Base-by-base conservation (phyloP, 2,329 filamentous ascomycete genomes). In the Triangularia setosa region DNA sequence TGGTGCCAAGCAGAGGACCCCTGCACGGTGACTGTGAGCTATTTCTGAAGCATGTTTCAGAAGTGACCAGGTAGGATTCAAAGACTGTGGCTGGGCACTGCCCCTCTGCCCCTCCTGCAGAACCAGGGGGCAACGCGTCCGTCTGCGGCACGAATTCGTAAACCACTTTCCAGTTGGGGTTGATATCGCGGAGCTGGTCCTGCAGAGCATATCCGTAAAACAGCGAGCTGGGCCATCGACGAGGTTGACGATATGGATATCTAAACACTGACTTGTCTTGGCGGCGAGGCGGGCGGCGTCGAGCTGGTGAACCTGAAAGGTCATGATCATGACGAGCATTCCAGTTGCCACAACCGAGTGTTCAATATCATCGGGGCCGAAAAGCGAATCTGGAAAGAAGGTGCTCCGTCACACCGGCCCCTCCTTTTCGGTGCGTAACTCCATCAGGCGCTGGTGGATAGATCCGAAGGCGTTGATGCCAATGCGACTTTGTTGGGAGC, bases 31-130 rank as follows among this genome's bases (percentile, higher is more conserved):
- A 62, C 63, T 61, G 35, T 67, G 67, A 68, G 70, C 64, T 72
- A 71, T 71, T 72, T 70, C 69, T 72, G 70, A 72, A 69, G 70
- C 70, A 71, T 62, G 70, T 72, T 72, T 72, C 70, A 72, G 70
- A 70, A 61, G 63, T 63, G 69, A 69, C 69, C 60, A 62, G 69
- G 67, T 59, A 62, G 64, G 61, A 67, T 64, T 54, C 52, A 60
- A 63, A 61, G 59, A 60, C 40, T 64, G 66, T 70, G 69, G 69
- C 70, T 69, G 69, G 69, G 64, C 69, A 66, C 64, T 58, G 60
- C 67, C 40, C 40, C 40, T 48, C 40, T 48, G 40, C 18, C 40
- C 60, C 58, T 40, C 56, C 63, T 58, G 66, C 72, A 69, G 69
- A 67, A 65, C 55, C 65, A 58, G 65, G 64, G 66, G 27, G 9